Base-by-base conservation (phyloP, 2,329 filamentous ascomycete genomes). In the Ascochyta lentis region DNA sequence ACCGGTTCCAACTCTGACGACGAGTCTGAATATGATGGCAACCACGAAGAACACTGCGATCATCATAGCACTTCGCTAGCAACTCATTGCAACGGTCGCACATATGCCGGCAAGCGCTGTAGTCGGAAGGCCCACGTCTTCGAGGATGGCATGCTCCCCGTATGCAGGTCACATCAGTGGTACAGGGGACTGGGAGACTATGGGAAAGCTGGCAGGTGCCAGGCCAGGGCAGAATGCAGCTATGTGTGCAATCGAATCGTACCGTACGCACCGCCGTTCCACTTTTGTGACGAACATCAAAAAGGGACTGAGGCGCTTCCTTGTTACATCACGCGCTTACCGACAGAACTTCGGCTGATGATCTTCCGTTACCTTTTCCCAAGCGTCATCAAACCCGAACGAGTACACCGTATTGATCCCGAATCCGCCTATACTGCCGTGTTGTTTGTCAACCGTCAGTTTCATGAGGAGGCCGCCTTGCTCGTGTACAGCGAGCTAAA, bases 311-410 rank as follows among this genome's bases (percentile, higher is more conserved):
- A 38, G 6, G 53, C 54, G 5, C 46, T 66, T 5, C 64, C 60
- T 15, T 68, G 62, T 33, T 45, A 60, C 41, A 34, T 66, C 35
- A 40, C 61, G 9, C 33, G 34, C 9, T 22, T 68, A 12, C 62
- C 64, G 0, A 57, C 55, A 0, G 65, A 68, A 38, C 39, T 68
- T 2, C 58, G 61, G 3, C 23, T 63, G 6, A 59, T 60, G 58
- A 59, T 66, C 10, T 60, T 63, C 10, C 56, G 60, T 1, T 53
- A 64, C 22, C n/a, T 63, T 0, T 50, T 65, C 10, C 65, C 63
- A 6, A 27, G 56, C 5, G n/a, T 19, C n/a, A 34, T 64, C 4
- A 13, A n/a, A 8, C 6, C 12, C 19, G 3, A 13, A 8, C 27
- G 38, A 24, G 5, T 23, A 6, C 2, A 35, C 16, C 16, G 15